Base-by-base conservation (phyloP, 2,329 filamentous ascomycete species). In the Neobulgaria alba region DNA sequence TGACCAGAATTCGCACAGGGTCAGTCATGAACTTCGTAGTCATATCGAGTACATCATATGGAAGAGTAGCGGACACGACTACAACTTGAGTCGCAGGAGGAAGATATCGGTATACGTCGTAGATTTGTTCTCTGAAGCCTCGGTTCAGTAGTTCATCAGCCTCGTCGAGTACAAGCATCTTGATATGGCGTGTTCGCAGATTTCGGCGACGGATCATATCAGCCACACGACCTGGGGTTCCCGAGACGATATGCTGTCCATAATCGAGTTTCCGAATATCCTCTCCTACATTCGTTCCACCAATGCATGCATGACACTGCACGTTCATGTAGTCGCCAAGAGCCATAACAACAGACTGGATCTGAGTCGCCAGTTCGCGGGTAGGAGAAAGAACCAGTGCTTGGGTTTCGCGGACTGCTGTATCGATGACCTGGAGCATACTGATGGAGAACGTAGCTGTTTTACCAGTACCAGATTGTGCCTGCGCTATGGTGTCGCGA, bases 1-100 rank as follows among this genome's bases (percentile, higher is more conserved):
- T 95, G 63, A 96, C 90, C 18, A 96, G 75, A 59, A 96, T 94
- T 52, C 90, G 84, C 33, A 95, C 90, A 1, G 90, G 90, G 57
- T 96, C 90, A 18, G 87, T 95, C 92, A 98, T 98, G 75, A 98
- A 98, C 66, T 96, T 96, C 53, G 90, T 96, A 21, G 92, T 98
- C 85, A 98, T 95, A 65, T 96, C 90, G 39, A 98, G 77, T 15
- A 98, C 92, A 60, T 98, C 92, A 71, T 96, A 93, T 33, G 92
- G 92, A 23, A 98, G 80, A 3, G 92, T 98, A 50, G 92, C 92
- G 39, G 87, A 95, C 54, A 98, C 87, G 19, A 98, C 87, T 2
- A 96, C 92, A n/a, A 96, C 92, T 65, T 98, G 92, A 1, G 92
- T 98, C 4, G 90, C 88, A 18, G 89, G 92, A 12, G 92, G 92